Conservation (phyloP, 176 grass and related monocot species). For the Olyra latifolia region DNA sequence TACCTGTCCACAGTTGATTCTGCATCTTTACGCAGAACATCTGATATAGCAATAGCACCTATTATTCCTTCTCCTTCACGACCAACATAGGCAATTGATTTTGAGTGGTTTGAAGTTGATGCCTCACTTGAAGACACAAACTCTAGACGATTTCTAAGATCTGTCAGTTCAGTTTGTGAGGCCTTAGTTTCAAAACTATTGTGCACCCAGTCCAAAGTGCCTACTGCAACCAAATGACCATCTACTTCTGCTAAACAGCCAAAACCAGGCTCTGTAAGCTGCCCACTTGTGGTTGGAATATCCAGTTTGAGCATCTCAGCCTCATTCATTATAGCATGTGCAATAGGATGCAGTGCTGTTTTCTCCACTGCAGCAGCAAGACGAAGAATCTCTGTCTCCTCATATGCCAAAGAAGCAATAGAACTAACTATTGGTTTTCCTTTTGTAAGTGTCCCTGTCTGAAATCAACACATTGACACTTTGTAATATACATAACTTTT, state of each 20-base stretch:
- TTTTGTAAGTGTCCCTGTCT: conserved; percentile 93
- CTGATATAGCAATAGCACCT: conserved; percentile 85
- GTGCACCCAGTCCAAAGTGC: conserved; percentile 81
- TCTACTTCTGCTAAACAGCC: conserved; percentile 95
- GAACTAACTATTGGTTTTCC: conserved; percentile 90
- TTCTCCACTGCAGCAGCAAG: conserved; percentile 97
- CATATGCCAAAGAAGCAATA: conserved; percentile 70
- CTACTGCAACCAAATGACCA: conserved; percentile 85
- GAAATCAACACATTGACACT: conserved; percentile 6
- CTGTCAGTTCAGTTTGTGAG: conserved; percentile 42
- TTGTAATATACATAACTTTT: conserved; percentile 2
- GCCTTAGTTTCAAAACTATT: conserved; percentile 68
- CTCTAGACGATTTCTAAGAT: conserved; percentile 60
- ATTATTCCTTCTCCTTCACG: conserved; percentile 93
- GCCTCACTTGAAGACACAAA: conserved; percentile 43
- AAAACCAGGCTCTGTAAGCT: conserved; percentile 87
- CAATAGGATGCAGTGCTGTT: conserved; percentile 93
- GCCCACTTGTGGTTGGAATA: conserved; percentile 70
- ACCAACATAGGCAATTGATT: conserved; percentile 83
- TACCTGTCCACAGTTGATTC: conserved; percentile 76
- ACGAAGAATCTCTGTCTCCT: conserved; percentile 62
- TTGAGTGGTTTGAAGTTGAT: conserved; percentile 66
- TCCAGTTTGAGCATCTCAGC: conserved; percentile 67
- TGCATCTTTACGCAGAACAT: conserved; percentile 82
- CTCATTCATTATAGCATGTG: conserved; percentile 84